These are phyloP conservation scores for Sugiyamaella pinicola DNA, from an alignment of 1,139 yeast species.

Conservation along the genomic window DNA sequence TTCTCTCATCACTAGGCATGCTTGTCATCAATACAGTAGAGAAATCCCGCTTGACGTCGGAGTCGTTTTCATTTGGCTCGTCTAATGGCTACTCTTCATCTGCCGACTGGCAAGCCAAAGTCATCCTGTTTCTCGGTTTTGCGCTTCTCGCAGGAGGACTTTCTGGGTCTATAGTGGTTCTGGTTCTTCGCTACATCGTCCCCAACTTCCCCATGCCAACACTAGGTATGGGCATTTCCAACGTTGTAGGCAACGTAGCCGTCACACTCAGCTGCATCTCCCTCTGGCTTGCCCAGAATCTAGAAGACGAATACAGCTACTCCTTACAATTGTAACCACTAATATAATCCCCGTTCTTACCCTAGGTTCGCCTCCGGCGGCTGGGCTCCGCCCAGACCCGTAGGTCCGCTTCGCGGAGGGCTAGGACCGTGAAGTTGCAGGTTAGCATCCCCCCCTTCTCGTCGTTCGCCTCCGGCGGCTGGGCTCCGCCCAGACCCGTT, in stretches of 20 bases:
- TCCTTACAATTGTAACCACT: conserved; percentile 71
- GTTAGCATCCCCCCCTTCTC: not conserved
- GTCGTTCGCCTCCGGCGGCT: not conserved
- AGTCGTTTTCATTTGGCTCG: conserved; percentile 52
- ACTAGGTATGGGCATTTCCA: conserved; percentile 90
- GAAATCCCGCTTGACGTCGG: conserved; percentile 70
- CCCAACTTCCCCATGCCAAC: conserved; percentile 84
- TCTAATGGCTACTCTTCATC: conserved; percentile 45
- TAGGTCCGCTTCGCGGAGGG: not conserved
- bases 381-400: not conserved
- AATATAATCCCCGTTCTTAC: not conserved
- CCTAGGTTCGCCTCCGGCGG: not conserved
- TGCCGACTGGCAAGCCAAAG: conserved; percentile 92
- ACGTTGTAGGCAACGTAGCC: conserved; percentile 76
- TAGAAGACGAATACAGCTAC: conserved; percentile 93
- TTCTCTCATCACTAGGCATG: conserved; percentile 89
- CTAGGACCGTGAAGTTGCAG: too few relatives aligned
- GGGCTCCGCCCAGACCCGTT: conserved; percentile 37
- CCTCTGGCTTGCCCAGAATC: conserved; percentile 90
- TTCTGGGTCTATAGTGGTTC: conserved; percentile 87
- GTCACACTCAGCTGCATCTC: conserved; percentile 86
- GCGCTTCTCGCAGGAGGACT: conserved; percentile 91
- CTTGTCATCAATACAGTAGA: conserved; percentile 89
- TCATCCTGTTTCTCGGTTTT: conserved; percentile 86
- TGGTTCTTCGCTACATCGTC: conserved; percentile 79